These are phyloP conservation scores for Solidago caesia DNA, from an alignment of 129 eudicot species.

Conservation along the genomic window DNA sequence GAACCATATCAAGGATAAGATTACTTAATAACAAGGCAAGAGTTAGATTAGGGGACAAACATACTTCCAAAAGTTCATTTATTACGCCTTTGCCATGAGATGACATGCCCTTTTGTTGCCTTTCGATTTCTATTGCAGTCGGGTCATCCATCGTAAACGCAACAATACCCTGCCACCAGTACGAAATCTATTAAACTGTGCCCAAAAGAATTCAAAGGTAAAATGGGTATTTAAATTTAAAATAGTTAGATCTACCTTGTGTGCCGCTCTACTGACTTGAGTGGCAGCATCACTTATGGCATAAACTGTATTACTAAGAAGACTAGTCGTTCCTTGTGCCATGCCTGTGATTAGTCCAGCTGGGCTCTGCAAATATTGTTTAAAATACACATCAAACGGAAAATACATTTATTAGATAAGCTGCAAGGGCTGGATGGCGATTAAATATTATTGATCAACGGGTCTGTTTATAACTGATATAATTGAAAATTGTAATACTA, in stretches of 20 bases:
- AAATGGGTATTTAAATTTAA: neutral
- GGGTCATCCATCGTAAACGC: constrained; percentile 89
- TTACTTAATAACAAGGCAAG: neutral
- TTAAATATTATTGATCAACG: neutral
- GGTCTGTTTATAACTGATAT: neutral
- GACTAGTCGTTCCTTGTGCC: constrained; percentile 95
- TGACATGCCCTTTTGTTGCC: constrained; percentile 67
- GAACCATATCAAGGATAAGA: constrained; percentile 6
- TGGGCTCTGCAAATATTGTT: constrained; percentile 61
- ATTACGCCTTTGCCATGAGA: constrained; percentile 89
- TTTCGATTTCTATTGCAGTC: constrained; percentile 50
- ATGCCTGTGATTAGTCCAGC: constrained; percentile 80
- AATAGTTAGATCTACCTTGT: constrained; percentile 55
- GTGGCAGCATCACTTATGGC: constrained; percentile 98
- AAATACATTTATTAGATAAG: neutral
- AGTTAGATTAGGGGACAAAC: neutral
- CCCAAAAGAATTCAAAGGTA: constrained; percentile 4
- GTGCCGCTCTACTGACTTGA: constrained; percentile 95
- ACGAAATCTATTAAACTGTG: constrained; percentile 3
- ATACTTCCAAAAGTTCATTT: constrained; percentile 88
- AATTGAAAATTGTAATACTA: neutral
- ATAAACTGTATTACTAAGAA: constrained; percentile 88
- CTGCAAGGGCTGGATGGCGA: neutral
- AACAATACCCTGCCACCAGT: constrained; percentile 64
- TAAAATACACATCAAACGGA: neutral